A percentile compares a stretch with the other conserved stretches of the same genome.
Conservation (phyloP, 1,139 yeast genomes). For the Debaryomyces nepalensis region DNA sequence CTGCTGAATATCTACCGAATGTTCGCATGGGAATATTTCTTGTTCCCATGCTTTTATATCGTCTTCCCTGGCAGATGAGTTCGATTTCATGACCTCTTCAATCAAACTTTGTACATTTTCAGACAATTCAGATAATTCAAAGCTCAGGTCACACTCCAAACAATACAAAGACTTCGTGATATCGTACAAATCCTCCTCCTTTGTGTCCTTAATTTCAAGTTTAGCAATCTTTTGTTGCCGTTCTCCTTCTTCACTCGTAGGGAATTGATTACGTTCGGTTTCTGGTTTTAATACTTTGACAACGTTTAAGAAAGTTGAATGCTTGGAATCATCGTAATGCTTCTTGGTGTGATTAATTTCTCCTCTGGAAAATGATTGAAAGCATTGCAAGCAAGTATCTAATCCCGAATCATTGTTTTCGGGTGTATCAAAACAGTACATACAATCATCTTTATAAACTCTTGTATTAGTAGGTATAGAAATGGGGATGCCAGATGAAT, state of each 20-base stretch:
- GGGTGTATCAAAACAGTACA: slow-evolving; percentile 77
- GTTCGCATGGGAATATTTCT: slow-evolving; percentile 80
- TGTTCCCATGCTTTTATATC: slow-evolving; percentile 93
- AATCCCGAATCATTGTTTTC: slow-evolving; percentile 63
- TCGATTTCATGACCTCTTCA: slow-evolving; percentile 59
- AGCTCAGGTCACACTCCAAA: slow-evolving; percentile 29
- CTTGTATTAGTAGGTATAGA: slow-evolving; percentile 27
- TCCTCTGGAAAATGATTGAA: slow-evolving; percentile 62
- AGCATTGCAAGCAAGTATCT: slow-evolving; percentile 74
- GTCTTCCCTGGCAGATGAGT: slow-evolving; percentile 67
- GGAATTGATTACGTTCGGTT: slow-evolving; percentile 25
- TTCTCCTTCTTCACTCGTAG: slow-evolving; percentile 32
- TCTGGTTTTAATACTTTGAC: slow-evolving; percentile 50
- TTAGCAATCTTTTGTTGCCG: slow-evolving; percentile 64
- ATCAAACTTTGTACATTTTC: slow-evolving; percentile 36
- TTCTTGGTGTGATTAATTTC: slow-evolving; percentile 57
- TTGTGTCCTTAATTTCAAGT: slow-evolving; percentile 71
- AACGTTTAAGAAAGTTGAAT: slow-evolving; percentile 61
- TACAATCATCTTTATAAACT: slow-evolving; percentile 83
- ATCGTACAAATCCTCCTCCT: slow-evolving; percentile 72
- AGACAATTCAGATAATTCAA: slow-evolving; percentile 28
- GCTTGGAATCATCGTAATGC: slow-evolving; percentile 57
- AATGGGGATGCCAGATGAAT: slow-evolving; percentile 28
- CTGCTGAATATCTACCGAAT: slow-evolving; percentile 60
- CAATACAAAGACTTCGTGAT: slow-evolving; percentile 52